Conservation (phyloP, 139 green algal genomes). For the Eudorina sp. region DNA sequence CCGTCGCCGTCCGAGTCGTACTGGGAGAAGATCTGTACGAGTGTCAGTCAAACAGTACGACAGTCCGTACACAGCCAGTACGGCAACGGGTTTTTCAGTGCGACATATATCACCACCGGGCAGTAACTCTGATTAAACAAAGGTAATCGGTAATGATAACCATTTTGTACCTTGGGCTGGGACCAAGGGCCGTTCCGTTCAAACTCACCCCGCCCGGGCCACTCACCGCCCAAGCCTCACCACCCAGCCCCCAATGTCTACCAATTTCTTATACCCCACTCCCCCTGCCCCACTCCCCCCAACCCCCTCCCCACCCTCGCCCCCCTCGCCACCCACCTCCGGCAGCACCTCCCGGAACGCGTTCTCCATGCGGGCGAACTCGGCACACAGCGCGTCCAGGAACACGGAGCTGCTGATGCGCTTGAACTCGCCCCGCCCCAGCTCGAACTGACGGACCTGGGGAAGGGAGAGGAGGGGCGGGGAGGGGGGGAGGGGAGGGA, state of each 20-base stretch:
- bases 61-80: no score
- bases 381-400: constrained; percentile 57
- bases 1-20: constrained; percentile 48
- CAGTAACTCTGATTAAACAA: no score
- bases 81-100: no score
- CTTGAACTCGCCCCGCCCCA: constrained; percentile 18
- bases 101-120: no score
- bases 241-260: no score
- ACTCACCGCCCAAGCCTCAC: no score
- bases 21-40: constrained; percentile 26
- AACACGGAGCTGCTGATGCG: constrained; percentile 37
- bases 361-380: constrained; percentile 51
- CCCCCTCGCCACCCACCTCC: constrained; percentile 22
- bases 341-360: constrained; percentile 24
- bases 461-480: not conserved
- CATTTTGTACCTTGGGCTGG: no score
- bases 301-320: not conserved
- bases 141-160: no score
- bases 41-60: not conserved
- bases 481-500: not conserved
- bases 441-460: constrained; percentile 25
- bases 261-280: not conserved
- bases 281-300: not conserved
- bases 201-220: no score
- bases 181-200: no score